Evolutionary conservation across 352 stramenopile genomes (phyloP).

Genomic region (Phytophthora capsici): DNA sequence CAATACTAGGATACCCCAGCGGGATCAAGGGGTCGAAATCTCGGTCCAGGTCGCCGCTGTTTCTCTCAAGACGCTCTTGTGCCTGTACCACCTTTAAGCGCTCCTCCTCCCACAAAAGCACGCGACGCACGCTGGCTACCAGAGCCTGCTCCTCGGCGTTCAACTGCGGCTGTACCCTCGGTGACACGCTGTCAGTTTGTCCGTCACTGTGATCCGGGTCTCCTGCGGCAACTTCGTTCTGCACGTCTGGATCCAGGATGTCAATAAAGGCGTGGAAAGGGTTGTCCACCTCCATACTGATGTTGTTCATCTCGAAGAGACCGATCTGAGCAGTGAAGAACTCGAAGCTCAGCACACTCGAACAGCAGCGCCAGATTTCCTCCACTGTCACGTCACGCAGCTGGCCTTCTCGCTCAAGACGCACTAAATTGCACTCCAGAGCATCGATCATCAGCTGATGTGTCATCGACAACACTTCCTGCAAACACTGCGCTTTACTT

Average conservation of each 20-base stretch:
- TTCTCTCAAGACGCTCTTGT: conserved; percentile 81
- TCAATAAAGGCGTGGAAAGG: conserved; percentile 76
- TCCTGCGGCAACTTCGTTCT: conserved; percentile 30
- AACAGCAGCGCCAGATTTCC: conserved; percentile 67
- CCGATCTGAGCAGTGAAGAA: conserved; percentile 92
- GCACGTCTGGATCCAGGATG: conserved; percentile 65
- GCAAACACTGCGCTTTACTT: conserved; percentile 51
- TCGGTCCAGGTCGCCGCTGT: conserved; percentile 36
- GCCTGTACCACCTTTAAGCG: conserved; percentile 30
- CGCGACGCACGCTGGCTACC: conserved; percentile 47
- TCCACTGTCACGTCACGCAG: conserved; percentile 60
- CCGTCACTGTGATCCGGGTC: conserved; percentile 14
- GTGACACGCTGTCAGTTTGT: conserved; percentile 11
- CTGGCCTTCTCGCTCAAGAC: conserved; percentile 67
- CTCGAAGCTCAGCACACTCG: conserved; percentile 77
- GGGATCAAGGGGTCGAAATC: conserved; percentile 33
- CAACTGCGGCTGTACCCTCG: conserved; percentile 32
- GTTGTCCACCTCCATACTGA: conserved; percentile 92
- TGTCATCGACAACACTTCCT: conserved; percentile 67
- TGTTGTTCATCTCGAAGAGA: conserved; percentile 98
- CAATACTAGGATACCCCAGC: conserved; percentile 64
- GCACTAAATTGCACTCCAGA: conserved; percentile 72
- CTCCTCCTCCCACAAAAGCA: conserved; percentile 55
- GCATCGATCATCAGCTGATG: conserved; percentile 71
- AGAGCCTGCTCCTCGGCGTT: conserved; percentile 37